phyloP scores from a whole-genome alignment of 495 filamentous ascomycete genomes.

The Trichoderma parareesei region DNA sequence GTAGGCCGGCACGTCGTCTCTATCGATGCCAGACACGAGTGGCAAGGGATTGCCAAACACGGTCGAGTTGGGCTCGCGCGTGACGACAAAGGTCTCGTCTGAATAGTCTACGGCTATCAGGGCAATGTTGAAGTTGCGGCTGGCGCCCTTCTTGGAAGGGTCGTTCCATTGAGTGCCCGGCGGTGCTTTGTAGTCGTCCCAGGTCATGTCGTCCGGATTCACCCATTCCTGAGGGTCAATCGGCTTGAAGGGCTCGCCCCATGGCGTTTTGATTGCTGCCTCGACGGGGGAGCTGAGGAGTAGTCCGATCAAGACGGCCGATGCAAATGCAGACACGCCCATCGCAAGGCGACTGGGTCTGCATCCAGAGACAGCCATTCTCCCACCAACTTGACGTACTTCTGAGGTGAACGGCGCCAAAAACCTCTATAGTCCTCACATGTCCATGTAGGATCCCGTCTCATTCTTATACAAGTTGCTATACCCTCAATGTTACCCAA shows the following conservation, averaged over 20 bases:
- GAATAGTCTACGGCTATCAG: conserved; percentile 34
- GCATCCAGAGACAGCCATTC: not conserved
- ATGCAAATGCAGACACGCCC: not conserved
- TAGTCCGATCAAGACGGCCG: not conserved
- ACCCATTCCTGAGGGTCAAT: conserved; percentile 33
- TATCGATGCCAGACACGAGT: conserved; percentile 20
- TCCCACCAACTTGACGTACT: not conserved
- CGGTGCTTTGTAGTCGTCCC: conserved; percentile 28
- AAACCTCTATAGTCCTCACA: not conserved
- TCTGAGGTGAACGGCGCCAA: not conserved
- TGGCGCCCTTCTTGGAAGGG: conserved; percentile 23
- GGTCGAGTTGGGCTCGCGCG: conserved; percentile 25
- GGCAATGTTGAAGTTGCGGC: conserved; percentile 34
- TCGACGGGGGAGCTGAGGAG: not conserved
- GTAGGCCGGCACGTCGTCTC: conserved; percentile 31
- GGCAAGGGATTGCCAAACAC: conserved; percentile 33
- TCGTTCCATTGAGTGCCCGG: conserved; percentile 31
- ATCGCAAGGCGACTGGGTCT: not conserved
- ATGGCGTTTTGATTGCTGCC: not conserved
- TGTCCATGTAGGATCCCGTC: not conserved
- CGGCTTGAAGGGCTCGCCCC: conserved; percentile 26
- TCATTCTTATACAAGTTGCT: too few relatives aligned
- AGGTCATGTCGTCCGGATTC: conserved; percentile 38
- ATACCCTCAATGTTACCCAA: too few relatives aligned
- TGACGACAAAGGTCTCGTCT: conserved; percentile 31